Evolutionary conservation across 768 basidiomycete genomes (phyloP), one percentile per base, ranked within the genome.

Genomic region (Agrocybe chaxingu): DNA sequence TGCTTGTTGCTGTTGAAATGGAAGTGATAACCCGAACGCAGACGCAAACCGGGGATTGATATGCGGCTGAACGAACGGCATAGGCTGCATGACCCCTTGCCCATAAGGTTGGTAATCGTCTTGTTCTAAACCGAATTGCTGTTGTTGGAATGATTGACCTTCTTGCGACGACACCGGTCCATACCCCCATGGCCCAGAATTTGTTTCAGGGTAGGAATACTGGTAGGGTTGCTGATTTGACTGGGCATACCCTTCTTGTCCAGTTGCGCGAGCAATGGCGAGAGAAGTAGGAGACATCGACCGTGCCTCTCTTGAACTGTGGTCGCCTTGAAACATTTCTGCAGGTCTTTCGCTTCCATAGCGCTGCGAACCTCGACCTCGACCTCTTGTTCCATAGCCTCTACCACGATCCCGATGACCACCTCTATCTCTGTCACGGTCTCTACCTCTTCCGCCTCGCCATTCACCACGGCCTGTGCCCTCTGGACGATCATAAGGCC

Each of bases 31-130:
- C 31, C 52, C 85, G 54, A 89, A 86, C 29, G 70, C 69, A 31
- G 80, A 77, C 10, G 87, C 86, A 65, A 92, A 91, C 8, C 84
- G 77, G 7, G 89, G 89, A 58, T 92, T 91, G 51, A 92, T 91
- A 60, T 92, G 89, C 5, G 89, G 89, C 56, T 89, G 87, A n/a
- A 89, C 72, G 38, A 61, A 73, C 62, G 58, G 52, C 48, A 56
- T 44, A 7, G 38, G 38, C 33, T 48, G 57, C 48, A 48, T 43
- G 12, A 51, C 54, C 24, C 24, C 24, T 24, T 24, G 24, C 24
- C 24, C 51, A 47, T 52, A n/a, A 24, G 24, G 5, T 5, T 5
- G 24, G 24, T 24, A 24, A 24, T 24, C 24, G 24, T 24, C 3
- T 5, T 24, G 24, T 24, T 3, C 24, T 19, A 35, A 47, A 24